phyloP scores from a whole-genome alignment of 306 rosid genomes.

The Lathyrus sativus region DNA sequence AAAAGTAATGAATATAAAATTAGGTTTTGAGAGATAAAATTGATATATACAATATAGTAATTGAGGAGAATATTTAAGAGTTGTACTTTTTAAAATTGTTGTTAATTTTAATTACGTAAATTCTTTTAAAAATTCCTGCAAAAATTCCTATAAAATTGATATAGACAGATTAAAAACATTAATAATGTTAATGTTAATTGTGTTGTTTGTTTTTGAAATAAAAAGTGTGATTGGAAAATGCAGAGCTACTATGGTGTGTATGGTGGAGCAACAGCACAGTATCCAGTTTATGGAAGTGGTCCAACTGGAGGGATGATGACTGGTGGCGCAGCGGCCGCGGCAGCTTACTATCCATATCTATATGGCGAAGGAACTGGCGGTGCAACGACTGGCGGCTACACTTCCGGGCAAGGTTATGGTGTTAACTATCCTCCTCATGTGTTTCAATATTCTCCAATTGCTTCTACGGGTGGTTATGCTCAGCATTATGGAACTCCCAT shows the following conservation, averaged over 20 bases:
- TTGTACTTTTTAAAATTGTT: no score
- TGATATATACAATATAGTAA: no score
- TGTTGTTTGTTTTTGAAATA: no score
- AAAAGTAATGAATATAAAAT: no score
- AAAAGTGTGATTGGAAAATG: slow-evolving; percentile 7
- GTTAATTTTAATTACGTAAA: no score
- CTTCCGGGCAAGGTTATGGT: slow-evolving; percentile 71
- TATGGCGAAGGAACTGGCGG: slow-evolving; percentile 55
- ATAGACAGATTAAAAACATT: no score
- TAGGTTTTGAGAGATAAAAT: no score
- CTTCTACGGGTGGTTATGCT: slow-evolving; percentile 66
- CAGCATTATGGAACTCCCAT: slow-evolving; percentile 85
- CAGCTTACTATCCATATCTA: slow-evolving; percentile 74
- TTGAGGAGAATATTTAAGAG: no score
- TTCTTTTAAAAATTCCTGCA: no score
- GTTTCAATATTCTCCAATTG: slow-evolving; percentile 72
- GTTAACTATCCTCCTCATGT: slow-evolving; percentile 79
- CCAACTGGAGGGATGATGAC: slow-evolving; percentile 75
- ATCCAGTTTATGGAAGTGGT: slow-evolving; percentile 73
- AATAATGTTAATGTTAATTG: no score
- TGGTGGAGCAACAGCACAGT: slow-evolving; percentile 83
- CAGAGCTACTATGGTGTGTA: slow-evolving; percentile 90
- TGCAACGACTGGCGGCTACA: slow-evolving; percentile 45
- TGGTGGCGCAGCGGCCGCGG: slow-evolving; percentile 55
- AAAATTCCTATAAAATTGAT: no score